Evolutionary conservation across 2,329 filamentous ascomycete genomes (phyloP), one percentile per base, ranked within the genome.

Genomic region (Dryadomyces sulphureus): DNA sequence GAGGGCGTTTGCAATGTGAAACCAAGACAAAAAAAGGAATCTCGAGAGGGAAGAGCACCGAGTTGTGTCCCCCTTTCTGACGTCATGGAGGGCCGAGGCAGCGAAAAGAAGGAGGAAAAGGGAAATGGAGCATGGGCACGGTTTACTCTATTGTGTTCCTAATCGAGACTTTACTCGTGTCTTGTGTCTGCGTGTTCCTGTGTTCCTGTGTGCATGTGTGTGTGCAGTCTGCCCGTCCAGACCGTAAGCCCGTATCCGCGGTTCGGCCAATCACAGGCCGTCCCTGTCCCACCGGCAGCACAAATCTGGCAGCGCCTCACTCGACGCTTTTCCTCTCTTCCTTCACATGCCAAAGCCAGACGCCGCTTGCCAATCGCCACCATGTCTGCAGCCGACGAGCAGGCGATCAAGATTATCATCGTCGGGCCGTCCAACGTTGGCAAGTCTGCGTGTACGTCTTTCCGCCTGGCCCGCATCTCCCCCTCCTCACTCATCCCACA

Each of bases 401-500:
- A 67, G 21, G 66, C 67, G 9, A 62, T 75, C 51, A 75, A 75
- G 59, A 63, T 75, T 38, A 58, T 75, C 45, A 64, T 75, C 54
- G 72, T 75, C 57, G 72, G 72, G 12, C 70, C 71, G 11, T 73
- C 70, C 21, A 71, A 71, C 48, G 70, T 68, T 17, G 72, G 72
- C 36, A 75, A 76, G 59, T 72, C 70, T 36, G 70, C 70, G 45
- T 60, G 71, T 72, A 62, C 56, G 69, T 36, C 19, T 30, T 25
- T 43, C 35, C 35, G 36, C 22, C 21, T 35, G 9, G 7, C 21
- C n/a, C 11, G 4, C 21, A 4, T 38, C 14, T 27, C 16, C 19
- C 20, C n/a, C 42, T 32, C 25, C 36, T 34, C 24, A 38, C 45
- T 19, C 25, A 9, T 8, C 7, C 20, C 52, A 24, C 30, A 73